Percentiles rank a stretch among this genome's conserved stretches.
phyloP scores from a whole-genome alignment of 2,329 filamentous ascomycete genomes.

The Meredithiella fracta region DNA sequence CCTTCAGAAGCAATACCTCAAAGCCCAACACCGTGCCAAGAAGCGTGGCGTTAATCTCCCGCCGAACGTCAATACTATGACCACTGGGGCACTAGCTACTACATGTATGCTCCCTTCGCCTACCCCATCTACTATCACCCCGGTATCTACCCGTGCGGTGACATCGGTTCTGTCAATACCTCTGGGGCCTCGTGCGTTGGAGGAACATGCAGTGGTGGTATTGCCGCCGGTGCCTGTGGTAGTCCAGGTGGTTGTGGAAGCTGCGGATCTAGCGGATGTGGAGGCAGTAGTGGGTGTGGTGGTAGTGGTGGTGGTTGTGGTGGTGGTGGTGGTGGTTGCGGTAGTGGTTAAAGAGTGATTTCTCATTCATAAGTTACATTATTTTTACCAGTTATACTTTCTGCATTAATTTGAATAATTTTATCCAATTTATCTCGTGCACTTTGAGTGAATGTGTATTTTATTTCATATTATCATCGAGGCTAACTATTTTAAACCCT shows the following conservation, averaged over 20 bases:
- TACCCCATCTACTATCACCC: constrained; percentile 28
- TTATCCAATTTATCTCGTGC: no score
- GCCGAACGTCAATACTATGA: constrained; percentile 32
- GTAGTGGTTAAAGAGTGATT: not conserved
- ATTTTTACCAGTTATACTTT: not conserved
- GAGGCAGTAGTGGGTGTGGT: not conserved
- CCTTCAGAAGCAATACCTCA: constrained; percentile 40
- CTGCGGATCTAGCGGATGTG: constrained; percentile 1
- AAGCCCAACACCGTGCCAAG: constrained; percentile 31
- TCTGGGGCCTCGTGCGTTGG: constrained; percentile 20
- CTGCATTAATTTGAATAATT: not conserved
- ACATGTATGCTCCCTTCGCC: constrained; percentile 32
- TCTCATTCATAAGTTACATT: not conserved
- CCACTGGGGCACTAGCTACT: constrained; percentile 38
- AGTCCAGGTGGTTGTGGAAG: constrained; percentile 24
- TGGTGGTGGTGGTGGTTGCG: constrained; percentile 4
- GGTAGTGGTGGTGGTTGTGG: not conserved
- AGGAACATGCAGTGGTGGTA: constrained; percentile 33
- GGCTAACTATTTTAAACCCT: no score
- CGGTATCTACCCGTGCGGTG: constrained; percentile 29
- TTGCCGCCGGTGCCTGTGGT: constrained; percentile 29
- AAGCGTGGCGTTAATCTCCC: constrained; percentile 32
- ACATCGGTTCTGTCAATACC: constrained; percentile 22
- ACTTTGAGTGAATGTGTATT: no score
- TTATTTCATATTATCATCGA: no score